Evolutionary conservation across 2,329 filamentous ascomycete genomes (phyloP).

Genomic region (Mycogone perniciosa): DNA sequence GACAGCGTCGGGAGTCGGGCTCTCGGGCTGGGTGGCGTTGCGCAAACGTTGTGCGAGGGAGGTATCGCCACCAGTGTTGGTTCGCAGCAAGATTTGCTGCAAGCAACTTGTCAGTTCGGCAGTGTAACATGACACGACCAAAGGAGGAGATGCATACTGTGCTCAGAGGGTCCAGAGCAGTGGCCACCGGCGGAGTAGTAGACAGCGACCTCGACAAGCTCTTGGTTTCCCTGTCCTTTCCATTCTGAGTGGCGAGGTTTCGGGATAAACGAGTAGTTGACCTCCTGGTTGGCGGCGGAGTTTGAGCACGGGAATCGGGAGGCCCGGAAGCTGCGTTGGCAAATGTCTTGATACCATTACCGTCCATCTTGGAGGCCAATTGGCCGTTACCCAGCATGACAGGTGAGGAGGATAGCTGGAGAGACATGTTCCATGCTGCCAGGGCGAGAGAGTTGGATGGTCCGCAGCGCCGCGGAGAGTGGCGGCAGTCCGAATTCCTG

Average conservation of each 20-base stretch:
- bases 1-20: constrained; percentile 36
- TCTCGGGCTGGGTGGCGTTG: constrained; percentile 46
- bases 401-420: constrained; percentile 24
- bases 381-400: constrained; percentile 22
- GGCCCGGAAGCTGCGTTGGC: constrained; percentile 20
- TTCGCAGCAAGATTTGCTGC: constrained; percentile 36
- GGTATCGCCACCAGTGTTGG: constrained; percentile 30
- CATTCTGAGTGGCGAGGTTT: constrained; percentile 53
- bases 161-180: constrained; percentile 33
- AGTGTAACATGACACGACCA: neutral
- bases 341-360: constrained; percentile 20
- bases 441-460: constrained; percentile 8
- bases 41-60: constrained; percentile 52
- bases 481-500: constrained; percentile 4
- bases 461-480: constrained; percentile 2
- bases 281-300: constrained; percentile 13
- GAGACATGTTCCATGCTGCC: constrained; percentile 33
- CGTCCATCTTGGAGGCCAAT: constrained; percentile 20
- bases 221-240: constrained; percentile 28
- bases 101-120: neutral
- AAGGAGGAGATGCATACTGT: constrained; percentile 23
- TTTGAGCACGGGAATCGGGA: constrained; percentile 20
- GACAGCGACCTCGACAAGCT: constrained; percentile 21
- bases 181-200: constrained; percentile 19
- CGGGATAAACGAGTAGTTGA: constrained; percentile 34